These are phyloP conservation scores for Cryptosporidium muris DNA, from an alignment of 169 alveolate genomes.

Conservation along the genomic window DNA sequence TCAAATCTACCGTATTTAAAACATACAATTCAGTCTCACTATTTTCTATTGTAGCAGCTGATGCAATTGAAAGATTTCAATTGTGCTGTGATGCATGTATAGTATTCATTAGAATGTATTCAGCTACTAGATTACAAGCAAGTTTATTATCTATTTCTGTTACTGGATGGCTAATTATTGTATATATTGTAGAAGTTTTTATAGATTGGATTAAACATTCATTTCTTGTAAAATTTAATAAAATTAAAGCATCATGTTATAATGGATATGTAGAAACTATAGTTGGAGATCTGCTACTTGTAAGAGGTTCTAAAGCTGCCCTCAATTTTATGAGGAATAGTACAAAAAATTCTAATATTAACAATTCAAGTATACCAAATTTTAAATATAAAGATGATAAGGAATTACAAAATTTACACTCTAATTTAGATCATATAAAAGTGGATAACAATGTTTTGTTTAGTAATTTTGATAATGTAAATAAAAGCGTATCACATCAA, in stretches of 20 bases:
- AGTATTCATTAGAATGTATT: constrained; percentile 84
- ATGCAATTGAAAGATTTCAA: constrained; percentile 87
- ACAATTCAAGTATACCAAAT: background rate
- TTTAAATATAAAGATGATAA: background rate
- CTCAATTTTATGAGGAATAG: constrained; percentile 6
- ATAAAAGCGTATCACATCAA: background rate
- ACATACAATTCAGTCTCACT: constrained; percentile 79
- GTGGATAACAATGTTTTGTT: background rate
- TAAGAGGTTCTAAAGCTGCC: constrained; percentile 65
- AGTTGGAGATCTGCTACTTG: constrained; percentile 59
- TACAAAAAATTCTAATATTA: constrained; percentile 1
- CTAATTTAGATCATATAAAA: background rate
- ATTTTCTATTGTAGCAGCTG: constrained; percentile 85
- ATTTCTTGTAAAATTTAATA: constrained; percentile 84
- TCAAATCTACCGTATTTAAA: constrained; percentile 90
- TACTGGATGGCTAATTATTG: constrained; percentile 75
- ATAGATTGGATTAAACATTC: constrained; percentile 87
- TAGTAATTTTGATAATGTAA: too few species aligned
- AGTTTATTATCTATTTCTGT: constrained; percentile 66
- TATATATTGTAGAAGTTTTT: constrained; percentile 81
- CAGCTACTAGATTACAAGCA: constrained; percentile 71
- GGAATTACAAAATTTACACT: background rate
- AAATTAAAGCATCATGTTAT: constrained; percentile 74
- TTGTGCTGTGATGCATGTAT: constrained; percentile 85
- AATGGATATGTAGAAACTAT: constrained; percentile 42